Evolutionary conservation across 2,329 filamentous ascomycete genomes (phyloP).

Genomic region (Phymatotrichopsis omnivora): DNA sequence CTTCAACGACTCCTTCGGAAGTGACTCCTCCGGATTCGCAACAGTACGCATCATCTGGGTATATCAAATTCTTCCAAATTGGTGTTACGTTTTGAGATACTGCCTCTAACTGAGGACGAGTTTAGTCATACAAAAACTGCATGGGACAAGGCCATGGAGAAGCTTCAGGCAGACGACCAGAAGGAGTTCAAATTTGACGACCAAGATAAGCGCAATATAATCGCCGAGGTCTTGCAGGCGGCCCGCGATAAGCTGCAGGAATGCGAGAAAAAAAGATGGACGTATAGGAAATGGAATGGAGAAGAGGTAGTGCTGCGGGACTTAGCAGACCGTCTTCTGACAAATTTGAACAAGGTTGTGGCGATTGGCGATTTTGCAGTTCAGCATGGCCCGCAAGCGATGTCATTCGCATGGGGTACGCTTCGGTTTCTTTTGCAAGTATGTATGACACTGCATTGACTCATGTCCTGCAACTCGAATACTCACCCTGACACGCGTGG

Average conservation of each 20-base stretch:
- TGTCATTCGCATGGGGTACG: slow-evolving; percentile 30
- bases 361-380: slow-evolving; percentile 28
- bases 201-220: background rate
- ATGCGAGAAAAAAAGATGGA: slow-evolving; percentile 1
- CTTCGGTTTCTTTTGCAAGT: slow-evolving; percentile 31
- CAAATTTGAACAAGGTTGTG: slow-evolving; percentile 30
- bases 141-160: background rate
- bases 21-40: too few relatives aligned
- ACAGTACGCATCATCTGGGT: too few relatives aligned
- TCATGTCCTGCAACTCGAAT: too few relatives aligned
- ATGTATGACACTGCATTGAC: background rate
- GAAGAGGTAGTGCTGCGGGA: background rate
- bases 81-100: too few relatives aligned
- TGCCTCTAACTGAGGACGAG: too few relatives aligned
- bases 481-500: too few relatives aligned
- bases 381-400: slow-evolving; percentile 29
- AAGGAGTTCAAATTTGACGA: background rate
- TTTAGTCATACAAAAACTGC: background rate
- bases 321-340: slow-evolving; percentile 26
- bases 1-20: too few relatives aligned
- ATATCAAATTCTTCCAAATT: too few relatives aligned
- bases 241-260: background rate
- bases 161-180: slow-evolving; percentile 1
- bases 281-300: background rate
- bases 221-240: background rate